Conservation (phyloP, 2,329 filamentous ascomycete species). For the Exophiala aquamarina region DNA sequence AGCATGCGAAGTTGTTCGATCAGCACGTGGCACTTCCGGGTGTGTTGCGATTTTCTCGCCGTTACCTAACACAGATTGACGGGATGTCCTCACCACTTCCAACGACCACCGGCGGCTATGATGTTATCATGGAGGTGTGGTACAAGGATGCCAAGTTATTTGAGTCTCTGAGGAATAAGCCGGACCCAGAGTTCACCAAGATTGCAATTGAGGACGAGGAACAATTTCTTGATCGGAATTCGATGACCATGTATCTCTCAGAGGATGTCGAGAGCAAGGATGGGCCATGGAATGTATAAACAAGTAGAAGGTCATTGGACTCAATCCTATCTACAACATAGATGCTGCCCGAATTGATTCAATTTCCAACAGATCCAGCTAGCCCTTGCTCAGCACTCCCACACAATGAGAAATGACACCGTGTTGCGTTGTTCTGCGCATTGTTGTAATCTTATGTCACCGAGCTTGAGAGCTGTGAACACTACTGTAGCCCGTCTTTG, state of each 20-base stretch:
- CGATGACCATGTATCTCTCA: conserved; percentile 14
- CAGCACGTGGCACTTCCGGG: conserved; percentile 14
- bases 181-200: conserved; percentile 11
- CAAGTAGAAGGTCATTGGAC: too few species aligned
- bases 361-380: too few species aligned
- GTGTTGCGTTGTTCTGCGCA: too few species aligned
- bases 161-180: conserved; percentile 11
- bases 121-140: conserved; percentile 18
- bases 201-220: conserved; percentile 14
- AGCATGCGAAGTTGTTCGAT: conserved; percentile 11
- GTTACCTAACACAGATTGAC: conserved; percentile 15
- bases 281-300: conserved; percentile 14
- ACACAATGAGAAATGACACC: too few species aligned
- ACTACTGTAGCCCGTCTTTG: too few species aligned
- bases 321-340: too few species aligned
- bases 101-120: conserved; percentile 12
- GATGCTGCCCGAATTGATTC: too few species aligned
- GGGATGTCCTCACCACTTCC: conserved; percentile 11
- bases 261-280: conserved; percentile 10
- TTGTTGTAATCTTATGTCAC: too few species aligned
- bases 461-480: too few species aligned
- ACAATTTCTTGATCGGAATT: conserved; percentile 10
- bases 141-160: conserved; percentile 13
- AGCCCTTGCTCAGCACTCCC: too few species aligned
- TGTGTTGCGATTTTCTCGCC: conserved; percentile 13